Conservation (phyloP, 2,329 filamentous ascomycete genomes). For the Parafenestella ontariensis region DNA sequence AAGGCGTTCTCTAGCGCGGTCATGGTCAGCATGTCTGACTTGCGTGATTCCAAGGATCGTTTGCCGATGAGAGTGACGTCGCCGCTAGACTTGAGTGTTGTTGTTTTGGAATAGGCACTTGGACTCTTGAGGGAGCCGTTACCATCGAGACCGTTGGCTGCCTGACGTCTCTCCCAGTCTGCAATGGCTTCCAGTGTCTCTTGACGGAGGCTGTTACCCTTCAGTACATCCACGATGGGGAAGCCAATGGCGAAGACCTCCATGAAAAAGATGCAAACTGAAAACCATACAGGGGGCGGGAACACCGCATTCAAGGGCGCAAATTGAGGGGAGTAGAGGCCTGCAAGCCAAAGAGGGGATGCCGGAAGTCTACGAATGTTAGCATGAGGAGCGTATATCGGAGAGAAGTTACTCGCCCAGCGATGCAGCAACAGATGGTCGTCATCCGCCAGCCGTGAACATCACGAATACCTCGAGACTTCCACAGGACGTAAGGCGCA, state of each 20-base stretch:
- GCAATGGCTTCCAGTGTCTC: constrained; percentile 44
- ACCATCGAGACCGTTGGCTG: constrained; percentile 11
- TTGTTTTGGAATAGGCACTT: constrained; percentile 25
- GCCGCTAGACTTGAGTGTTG: constrained; percentile 20
- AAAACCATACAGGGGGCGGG: constrained; percentile 40
- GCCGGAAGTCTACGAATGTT: constrained; percentile 35
- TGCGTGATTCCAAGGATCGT: constrained; percentile 34
- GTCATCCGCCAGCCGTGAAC: constrained; percentile 44
- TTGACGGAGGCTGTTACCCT: constrained; percentile 32
- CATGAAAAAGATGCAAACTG: constrained; percentile 42
- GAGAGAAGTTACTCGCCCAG: constrained; percentile 27
- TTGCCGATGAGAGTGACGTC: constrained; percentile 16
- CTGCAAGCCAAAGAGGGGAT: constrained; percentile 43
- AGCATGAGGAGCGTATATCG: background rate
- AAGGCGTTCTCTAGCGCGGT: constrained; percentile 42
- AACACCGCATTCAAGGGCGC: constrained; percentile 31
- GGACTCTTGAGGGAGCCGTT: constrained; percentile 18
- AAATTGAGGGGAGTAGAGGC: constrained; percentile 42
- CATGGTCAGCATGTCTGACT: constrained; percentile 45
- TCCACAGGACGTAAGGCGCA: constrained; percentile 45
- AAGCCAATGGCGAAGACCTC: constrained; percentile 41
- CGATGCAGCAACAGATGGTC: constrained; percentile 44
- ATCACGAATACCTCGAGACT: constrained; percentile 41
- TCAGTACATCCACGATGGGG: constrained; percentile 40
- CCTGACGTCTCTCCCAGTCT: constrained; percentile 42